Evolutionary conservation across 441 rosid genomes (phyloP).

Genomic region (Bruguiera hainesii): DNA sequence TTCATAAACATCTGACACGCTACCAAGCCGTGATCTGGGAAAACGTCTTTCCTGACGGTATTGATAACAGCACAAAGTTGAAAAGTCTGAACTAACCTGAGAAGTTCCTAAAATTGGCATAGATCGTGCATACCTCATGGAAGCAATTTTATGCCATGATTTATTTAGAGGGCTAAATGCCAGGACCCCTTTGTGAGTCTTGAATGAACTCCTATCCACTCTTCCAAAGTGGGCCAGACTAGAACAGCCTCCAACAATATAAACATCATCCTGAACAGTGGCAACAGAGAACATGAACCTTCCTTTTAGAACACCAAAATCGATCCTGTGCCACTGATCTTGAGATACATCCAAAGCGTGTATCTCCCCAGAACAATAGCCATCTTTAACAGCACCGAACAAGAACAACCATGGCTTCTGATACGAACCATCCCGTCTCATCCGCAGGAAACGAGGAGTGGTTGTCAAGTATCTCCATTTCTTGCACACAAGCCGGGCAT

Average conservation of each 20-base stretch:
- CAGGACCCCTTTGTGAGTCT: slow-evolving; percentile 76
- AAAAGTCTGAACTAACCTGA: slow-evolving; percentile 68
- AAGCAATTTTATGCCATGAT: slow-evolving; percentile 76
- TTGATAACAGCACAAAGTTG: slow-evolving; percentile 46
- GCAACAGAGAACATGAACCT: slow-evolving; percentile 86
- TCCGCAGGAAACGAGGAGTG: slow-evolving; percentile 60
- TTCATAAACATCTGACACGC: slow-evolving; percentile 83
- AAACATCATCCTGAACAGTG: slow-evolving; percentile 67
- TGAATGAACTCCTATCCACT: slow-evolving; percentile 76
- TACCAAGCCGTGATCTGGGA: slow-evolving; percentile 57
- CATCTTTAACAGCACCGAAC: slow-evolving; percentile 76
- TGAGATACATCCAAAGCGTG: slow-evolving; percentile 74
- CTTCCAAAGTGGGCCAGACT: slow-evolving; percentile 60
- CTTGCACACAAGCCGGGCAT: slow-evolving; percentile 89
- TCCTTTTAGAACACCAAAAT: slow-evolving; percentile 67
- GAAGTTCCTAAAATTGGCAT: slow-evolving; percentile 71
- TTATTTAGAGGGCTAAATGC: slow-evolving; percentile 76
- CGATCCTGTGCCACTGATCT: slow-evolving; percentile 74
- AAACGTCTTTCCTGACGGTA: slow-evolving; percentile 70
- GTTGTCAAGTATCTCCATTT: slow-evolving; percentile 82
- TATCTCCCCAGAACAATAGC: slow-evolving; percentile 77
- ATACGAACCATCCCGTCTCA: slow-evolving; percentile 62
- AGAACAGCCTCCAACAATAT: slow-evolving; percentile 85
- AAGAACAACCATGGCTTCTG: slow-evolving; percentile 90
- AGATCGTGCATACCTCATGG: slow-evolving; percentile 90